Base-by-base conservation (phyloP, 495 filamentous ascomycete species). In the Cladorrhinum samala region DNA sequence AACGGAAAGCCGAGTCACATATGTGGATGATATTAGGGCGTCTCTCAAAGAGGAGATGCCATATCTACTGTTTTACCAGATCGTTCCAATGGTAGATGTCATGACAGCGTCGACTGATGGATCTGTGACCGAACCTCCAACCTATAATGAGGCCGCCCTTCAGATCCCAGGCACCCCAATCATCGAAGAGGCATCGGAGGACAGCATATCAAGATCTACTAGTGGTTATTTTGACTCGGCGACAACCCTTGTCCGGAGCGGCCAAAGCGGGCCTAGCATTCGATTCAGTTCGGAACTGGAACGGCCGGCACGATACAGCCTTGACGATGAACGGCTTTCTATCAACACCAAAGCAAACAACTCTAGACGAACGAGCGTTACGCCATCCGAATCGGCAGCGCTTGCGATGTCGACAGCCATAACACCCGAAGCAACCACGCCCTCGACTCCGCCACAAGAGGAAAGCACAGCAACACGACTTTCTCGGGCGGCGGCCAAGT, bases 21-120 rank as follows among this genome's bases (percentile, higher is more conserved):
- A 83, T 37, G 83, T 96, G 38, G 85, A 95, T 57, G 86, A 93
- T 50, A 84, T 89, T 46, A 74, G 88, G 52, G 77, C 81, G 33
- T 73, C 81, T 2, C 68, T 96, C 48, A 83, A 80, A 50, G 77
- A 84, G n/a, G 92, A 96, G 63, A 91, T 87, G 55, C 92, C 93
- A 3, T 98, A 98, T 59, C 78, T 98, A 2, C 72, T 98, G 0
- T 96, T 96, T 68, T 98, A 95, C 61, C 92, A 96, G 65, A 91
- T 96, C 37, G 77, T 90, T 33, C 93, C 92, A 0, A 87, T 94
- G 55, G 80, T 86, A 24, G 85, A 87, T 42, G 82, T 88, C 44
- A 72, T 79, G 6, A 68, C 78, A 0, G 71, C 76, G 48, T 78
- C 78, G 9, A 76, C 76, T 37, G 69, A 72, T 23, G 76, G 80